These are phyloP conservation scores for Komagataella phaffii DNA, from an alignment of 805 yeast genomes.

Conservation along the genomic window DNA sequence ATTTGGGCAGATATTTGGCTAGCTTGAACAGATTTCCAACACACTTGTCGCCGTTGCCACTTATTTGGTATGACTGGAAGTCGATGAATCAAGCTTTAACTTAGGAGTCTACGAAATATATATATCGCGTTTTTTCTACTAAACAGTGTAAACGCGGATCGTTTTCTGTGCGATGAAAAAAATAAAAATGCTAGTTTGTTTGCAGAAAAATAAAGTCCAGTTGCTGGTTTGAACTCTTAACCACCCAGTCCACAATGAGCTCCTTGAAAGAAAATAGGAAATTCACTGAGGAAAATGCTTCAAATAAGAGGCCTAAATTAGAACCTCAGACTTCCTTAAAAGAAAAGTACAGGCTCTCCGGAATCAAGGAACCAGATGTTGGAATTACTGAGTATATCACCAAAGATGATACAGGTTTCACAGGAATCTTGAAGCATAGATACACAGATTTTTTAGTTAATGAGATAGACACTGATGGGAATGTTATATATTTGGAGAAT, in stretches of 20 bases:
- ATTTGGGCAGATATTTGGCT: neutral
- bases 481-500: conserved; percentile 65
- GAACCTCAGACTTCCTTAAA: neutral
- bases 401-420: conserved; percentile 44
- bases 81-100: neutral
- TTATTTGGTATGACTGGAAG: neutral
- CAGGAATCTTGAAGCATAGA: conserved; percentile 74
- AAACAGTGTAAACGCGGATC: neutral
- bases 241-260: no score
- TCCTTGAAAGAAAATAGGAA: neutral
- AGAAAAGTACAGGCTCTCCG: conserved; percentile 8
- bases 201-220: neutral
- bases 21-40: neutral
- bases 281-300: neutral
- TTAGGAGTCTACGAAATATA: no score
- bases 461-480: conserved; percentile 59
- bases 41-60: neutral
- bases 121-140: neutral
- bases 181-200: neutral
- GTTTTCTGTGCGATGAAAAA: neutral
- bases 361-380: conserved; percentile 65
- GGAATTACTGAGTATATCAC: conserved; percentile 72
- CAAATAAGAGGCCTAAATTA: neutral
- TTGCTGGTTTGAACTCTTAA: no score
- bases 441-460: conserved; percentile 91